A percentile compares a stretch with the other conserved stretches of the same genome.
Conservation (phyloP, 768 basidiomycete species). For the Lactarius akahatsu region DNA sequence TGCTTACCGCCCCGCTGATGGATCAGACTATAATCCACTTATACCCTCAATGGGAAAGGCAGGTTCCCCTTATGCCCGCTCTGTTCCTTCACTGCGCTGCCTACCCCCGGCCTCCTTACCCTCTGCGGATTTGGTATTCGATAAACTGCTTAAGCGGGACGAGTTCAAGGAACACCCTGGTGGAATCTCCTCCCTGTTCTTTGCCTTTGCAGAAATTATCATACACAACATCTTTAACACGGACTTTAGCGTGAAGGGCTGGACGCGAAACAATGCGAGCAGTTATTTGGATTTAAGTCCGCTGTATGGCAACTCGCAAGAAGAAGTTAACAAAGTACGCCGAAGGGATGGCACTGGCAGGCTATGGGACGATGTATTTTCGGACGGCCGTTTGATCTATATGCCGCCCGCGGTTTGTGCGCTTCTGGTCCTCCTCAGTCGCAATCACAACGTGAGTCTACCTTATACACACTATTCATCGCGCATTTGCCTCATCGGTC, state of each 20-base stretch:
- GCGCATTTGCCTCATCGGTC: slow-evolving; percentile 5
- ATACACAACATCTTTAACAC: slow-evolving; percentile 75
- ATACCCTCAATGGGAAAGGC: slow-evolving; percentile 39
- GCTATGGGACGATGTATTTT: slow-evolving; percentile 68
- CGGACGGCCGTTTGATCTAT: slow-evolving; percentile 59
- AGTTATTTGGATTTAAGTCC: slow-evolving; percentile 78
- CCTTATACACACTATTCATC: not conserved
- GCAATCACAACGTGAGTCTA: slow-evolving; percentile 67
- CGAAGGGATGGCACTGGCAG: slow-evolving; percentile 63
- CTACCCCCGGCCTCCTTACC: slow-evolving; percentile 52
- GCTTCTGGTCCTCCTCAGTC: slow-evolving; percentile 62
- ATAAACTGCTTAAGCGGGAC: slow-evolving; percentile 55
- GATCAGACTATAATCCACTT: slow-evolving; percentile 39
- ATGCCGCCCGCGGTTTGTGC: slow-evolving; percentile 76
- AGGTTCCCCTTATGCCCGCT: slow-evolving; percentile 49
- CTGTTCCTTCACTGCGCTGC: slow-evolving; percentile 51
- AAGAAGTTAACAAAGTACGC: slow-evolving; percentile 48
- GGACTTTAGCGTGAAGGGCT: slow-evolving; percentile 38
- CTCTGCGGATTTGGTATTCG: slow-evolving; percentile 67
- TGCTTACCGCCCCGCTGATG: slow-evolving; percentile 37
- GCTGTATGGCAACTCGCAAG: slow-evolving; percentile 62
- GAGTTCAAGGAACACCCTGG: slow-evolving; percentile 35
- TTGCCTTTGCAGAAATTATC: slow-evolving; percentile 75
- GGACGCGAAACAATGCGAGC: slow-evolving; percentile 59
- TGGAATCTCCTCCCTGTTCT: slow-evolving; percentile 72